Evolutionary conservation across 2,329 filamentous ascomycete species (phyloP).

Genomic region (Arthrocladium fulminans): DNA sequence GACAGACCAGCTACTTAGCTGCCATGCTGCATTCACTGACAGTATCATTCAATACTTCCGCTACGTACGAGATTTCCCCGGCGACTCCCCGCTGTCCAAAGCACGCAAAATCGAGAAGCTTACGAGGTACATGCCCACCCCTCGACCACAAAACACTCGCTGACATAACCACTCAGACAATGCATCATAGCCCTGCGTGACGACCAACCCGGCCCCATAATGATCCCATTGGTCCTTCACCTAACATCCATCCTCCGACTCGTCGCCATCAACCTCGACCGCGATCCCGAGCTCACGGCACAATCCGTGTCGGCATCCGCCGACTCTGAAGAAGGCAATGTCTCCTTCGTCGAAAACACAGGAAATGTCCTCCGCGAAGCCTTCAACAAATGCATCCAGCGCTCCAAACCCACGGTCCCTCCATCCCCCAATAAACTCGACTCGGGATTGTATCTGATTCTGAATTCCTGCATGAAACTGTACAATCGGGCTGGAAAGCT

Average conservation of each 20-base stretch:
- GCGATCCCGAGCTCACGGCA: slow-evolving; percentile 64
- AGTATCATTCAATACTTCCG: slow-evolving; percentile 22
- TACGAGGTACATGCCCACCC: slow-evolving; percentile 13
- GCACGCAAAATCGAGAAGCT: slow-evolving; percentile 20
- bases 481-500: slow-evolving; percentile 82
- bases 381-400: slow-evolving; percentile 76
- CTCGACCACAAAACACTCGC: neutral
- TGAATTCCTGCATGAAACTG: slow-evolving; percentile 80
- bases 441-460: slow-evolving; percentile 80
- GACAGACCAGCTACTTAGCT: slow-evolving; percentile 17
- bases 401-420: slow-evolving; percentile 36
- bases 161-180: slow-evolving; percentile 47
- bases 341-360: slow-evolving; percentile 75
- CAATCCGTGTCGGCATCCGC: slow-evolving; percentile 27
- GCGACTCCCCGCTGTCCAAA: slow-evolving; percentile 18
- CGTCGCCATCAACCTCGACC: slow-evolving; percentile 75
- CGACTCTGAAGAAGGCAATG: slow-evolving; percentile 57
- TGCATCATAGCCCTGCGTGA: slow-evolving; percentile 76
- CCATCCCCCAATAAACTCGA: slow-evolving; percentile 74
- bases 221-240: slow-evolving; percentile 75
- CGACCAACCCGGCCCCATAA: slow-evolving; percentile 66
- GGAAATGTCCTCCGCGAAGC: slow-evolving; percentile 84
- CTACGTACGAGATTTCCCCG: slow-evolving; percentile 21
- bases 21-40: slow-evolving; percentile 19
- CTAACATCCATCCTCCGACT: slow-evolving; percentile 71